These are phyloP conservation scores for Panicum miliaceum DNA, from an alignment of 176 grass and related monocot genomes.

Conservation along the genomic window DNA sequence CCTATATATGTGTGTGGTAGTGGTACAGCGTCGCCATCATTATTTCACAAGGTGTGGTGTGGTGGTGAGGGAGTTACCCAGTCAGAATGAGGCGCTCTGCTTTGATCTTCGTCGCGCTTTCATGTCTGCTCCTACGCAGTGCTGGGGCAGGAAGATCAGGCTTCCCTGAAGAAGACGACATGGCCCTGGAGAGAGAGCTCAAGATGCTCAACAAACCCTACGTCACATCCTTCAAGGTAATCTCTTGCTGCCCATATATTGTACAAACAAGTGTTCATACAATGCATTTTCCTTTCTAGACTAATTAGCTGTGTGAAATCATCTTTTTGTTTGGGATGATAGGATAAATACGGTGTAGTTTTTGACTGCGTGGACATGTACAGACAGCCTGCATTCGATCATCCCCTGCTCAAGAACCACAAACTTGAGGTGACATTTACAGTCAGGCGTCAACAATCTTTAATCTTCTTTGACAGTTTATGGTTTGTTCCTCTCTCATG, in stretches of 20 bases:
- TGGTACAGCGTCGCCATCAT: not conserved
- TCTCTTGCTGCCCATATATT: not conserved
- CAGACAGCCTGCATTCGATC: not conserved
- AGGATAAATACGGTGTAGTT: conserved; percentile 10
- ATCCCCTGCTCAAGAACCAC: conserved; percentile 15
- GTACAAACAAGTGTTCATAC: not conserved
- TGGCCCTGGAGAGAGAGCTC: conserved; percentile 12
- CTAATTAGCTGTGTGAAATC: not conserved
- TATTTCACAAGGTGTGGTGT: not conserved
- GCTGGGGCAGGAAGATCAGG: not conserved
- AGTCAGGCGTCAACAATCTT: not conserved
- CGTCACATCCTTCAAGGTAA: conserved; percentile 27
- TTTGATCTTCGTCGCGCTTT: not conserved
- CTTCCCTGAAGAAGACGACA: not conserved
- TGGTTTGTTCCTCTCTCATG: too few species aligned
- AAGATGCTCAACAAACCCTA: conserved; percentile 35
- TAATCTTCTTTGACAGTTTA: too few species aligned
- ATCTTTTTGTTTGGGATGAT: not conserved
- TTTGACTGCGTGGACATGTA: conserved; percentile 18
- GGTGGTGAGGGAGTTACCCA: not conserved
- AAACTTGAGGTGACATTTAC: conserved; percentile 2
- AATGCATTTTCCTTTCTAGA: not conserved
- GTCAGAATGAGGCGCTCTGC: not conserved
- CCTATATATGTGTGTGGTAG: not conserved
- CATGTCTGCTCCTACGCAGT: not conserved